These are phyloP conservation scores for Alternaria burnsii DNA, from an alignment of 2,329 filamentous ascomycete genomes.

Conservation along the genomic window DNA sequence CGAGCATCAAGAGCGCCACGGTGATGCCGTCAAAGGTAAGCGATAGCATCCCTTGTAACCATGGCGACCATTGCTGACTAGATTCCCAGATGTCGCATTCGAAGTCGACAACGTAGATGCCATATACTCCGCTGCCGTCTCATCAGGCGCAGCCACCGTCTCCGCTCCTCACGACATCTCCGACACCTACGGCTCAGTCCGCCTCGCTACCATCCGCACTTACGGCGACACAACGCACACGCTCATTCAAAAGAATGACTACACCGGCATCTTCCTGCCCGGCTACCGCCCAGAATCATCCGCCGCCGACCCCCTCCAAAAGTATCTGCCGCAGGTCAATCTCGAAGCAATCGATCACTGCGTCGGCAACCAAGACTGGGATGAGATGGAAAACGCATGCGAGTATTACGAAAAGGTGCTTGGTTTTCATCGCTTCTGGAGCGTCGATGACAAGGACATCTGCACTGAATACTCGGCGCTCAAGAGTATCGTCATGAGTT, in stretches of 20 bases:
- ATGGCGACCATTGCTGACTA: conserved; percentile 13
- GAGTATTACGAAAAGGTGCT: conserved; percentile 85
- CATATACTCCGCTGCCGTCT: conserved; percentile 78
- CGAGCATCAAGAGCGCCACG: conserved; percentile 83
- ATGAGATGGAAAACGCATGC: conserved; percentile 77
- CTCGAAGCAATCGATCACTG: conserved; percentile 86
- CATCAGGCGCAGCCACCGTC: conserved; percentile 69
- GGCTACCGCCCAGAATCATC: conserved; percentile 71
- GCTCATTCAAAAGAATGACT: conserved; percentile 76
- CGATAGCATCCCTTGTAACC: neutral
- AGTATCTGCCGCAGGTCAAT: conserved; percentile 72
- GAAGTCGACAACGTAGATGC: conserved; percentile 88
- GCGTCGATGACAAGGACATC: conserved; percentile 91
- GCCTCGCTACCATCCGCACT: conserved; percentile 82
- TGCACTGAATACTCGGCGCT: conserved; percentile 91
- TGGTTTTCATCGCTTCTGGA: conserved; percentile 97
- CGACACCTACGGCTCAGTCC: conserved; percentile 73
- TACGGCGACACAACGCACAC: conserved; percentile 98
- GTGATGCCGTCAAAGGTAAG: conserved; percentile 81
- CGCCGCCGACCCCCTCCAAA: conserved; percentile 56
- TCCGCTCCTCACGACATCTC: conserved; percentile 62
- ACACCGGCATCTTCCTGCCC: conserved; percentile 81
- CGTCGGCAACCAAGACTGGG: conserved; percentile 96
- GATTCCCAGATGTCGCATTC: conserved; percentile 78
- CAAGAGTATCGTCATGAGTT: conserved; percentile 89